Percentiles rank a stretch among this genome's conserved stretches.
phyloP scores from a whole-genome alignment of 1,284 basidiomycete genomes.

The Tilletia walkeri region DNA sequence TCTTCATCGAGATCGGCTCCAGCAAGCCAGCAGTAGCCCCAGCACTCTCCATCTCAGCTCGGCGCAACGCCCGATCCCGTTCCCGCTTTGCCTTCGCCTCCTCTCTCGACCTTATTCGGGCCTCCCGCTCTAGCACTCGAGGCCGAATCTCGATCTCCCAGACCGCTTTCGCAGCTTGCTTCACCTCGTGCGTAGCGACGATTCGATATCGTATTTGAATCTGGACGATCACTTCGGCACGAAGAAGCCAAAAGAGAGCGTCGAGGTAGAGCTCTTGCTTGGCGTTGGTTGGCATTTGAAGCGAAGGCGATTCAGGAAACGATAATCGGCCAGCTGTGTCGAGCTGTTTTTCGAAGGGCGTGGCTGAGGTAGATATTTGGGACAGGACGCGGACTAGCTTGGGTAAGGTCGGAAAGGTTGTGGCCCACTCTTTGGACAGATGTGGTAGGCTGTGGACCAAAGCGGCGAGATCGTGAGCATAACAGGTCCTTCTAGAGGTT shows the following conservation, averaged over 20 bases:
- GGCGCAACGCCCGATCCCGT: neutral
- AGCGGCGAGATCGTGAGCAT: no score
- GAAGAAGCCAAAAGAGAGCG: slow-evolving; percentile 88
- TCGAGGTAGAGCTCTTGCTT: slow-evolving; percentile 66
- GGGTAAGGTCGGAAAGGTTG: slow-evolving; percentile 41
- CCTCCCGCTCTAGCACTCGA: neutral
- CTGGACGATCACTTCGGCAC: slow-evolving; percentile 77
- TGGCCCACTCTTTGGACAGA: slow-evolving; percentile 67
- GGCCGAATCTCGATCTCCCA: slow-evolving; percentile 18
- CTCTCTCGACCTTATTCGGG: neutral
- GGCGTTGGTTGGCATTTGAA: neutral
- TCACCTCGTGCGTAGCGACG: slow-evolving; percentile 73
- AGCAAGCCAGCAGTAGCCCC: neutral
- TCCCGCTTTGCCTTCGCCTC: slow-evolving; percentile 17
- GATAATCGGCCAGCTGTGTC: neutral
- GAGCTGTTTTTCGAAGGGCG: slow-evolving; percentile 1
- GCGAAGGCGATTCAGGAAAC: neutral
- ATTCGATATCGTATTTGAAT: slow-evolving; percentile 82
- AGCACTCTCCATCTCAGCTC: neutral
- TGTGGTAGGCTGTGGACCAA: slow-evolving; percentile 61
- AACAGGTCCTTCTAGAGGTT: no score
- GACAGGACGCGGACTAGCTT: slow-evolving; percentile 46
- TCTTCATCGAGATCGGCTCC: neutral
- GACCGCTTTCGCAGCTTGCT: slow-evolving; percentile 57
- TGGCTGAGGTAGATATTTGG: neutral